Evolutionary conservation across 441 rosid genomes (phyloP).

Genomic region (Populus hybrid): DNA sequence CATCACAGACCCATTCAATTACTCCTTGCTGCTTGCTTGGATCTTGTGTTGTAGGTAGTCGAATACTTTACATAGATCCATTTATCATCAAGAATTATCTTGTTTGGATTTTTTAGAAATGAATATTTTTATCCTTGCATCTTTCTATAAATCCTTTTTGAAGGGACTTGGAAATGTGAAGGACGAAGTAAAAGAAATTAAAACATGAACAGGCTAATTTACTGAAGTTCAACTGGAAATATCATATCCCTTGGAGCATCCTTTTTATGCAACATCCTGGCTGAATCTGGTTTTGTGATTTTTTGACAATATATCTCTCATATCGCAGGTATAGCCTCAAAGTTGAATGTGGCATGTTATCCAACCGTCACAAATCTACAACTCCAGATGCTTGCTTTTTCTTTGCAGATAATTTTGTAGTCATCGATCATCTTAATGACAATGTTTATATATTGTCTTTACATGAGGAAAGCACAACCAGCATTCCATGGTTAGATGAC

Average conservation of each 20-base stretch:
- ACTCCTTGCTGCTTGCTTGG: background rate
- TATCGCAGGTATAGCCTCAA: conserved; percentile 77
- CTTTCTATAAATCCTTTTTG: too few species aligned
- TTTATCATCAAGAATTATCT: too few species aligned
- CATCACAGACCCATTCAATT: background rate
- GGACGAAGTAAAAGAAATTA: background rate
- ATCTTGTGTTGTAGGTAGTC: background rate
- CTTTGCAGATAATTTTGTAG: conserved; percentile 75
- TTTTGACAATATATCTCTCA: background rate
- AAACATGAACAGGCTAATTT: background rate
- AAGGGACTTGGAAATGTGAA: background rate
- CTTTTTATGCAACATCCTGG: background rate
- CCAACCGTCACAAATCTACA: conserved; percentile 66
- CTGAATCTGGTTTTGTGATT: background rate
- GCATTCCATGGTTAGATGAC: conserved; percentile 60
- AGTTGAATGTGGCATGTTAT: conserved; percentile 78
- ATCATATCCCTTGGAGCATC: background rate
- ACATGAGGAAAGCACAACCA: conserved; percentile 40
- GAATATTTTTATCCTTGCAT: background rate
- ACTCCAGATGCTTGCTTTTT: conserved; percentile 93
- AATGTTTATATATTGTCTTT: conserved; percentile 75
- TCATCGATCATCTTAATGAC: conserved; percentile 63
- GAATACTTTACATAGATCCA: background rate
- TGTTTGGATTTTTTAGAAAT: background rate
- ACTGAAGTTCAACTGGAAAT: background rate